Evolutionary conservation across 2,329 filamentous ascomycete genomes (phyloP), one percentile per base, ranked within the genome.

Genomic region (Ilyonectria mors-panacis): DNA sequence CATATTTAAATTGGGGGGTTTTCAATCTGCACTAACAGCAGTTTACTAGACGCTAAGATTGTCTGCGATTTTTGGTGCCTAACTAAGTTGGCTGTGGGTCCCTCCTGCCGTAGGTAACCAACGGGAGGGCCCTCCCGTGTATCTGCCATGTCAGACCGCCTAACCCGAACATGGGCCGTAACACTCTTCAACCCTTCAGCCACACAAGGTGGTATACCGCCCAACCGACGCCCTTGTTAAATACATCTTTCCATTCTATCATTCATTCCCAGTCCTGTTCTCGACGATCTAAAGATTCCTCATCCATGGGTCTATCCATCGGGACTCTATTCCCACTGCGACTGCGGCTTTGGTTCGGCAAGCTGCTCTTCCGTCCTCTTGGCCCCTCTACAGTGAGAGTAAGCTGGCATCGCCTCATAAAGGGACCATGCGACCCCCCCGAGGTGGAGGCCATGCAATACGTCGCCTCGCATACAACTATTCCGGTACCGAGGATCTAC

Each of bases 401-500:
- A 1, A 78, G 77, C 68, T 71, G 68, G 73, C 68, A 76, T 56
- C 73, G 76, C 42, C 35, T 78, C 56, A 75, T 78, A 65, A 78
- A 78, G 61, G 75, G 76, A 63, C 77, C 76, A 70, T 76, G 75
- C 59, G 60, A 69, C 19, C 76, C 74, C 6, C 58, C 73, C 1
- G 76, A 79, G 66, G 64, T 78, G 5, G 76, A 78, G 57, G 77
- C 75, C 13, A 75, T 79, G 73, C 71, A 74, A 56, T 79, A 78
- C 55, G 62, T 79, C 59, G 71, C 75, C 42, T 35, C 51, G 51
- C 66, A 78, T 55, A 78, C 77, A 33, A 59, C 57, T 3, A 69
- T 79, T 35, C 77, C 78, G 8, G 58, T 80, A 1, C 77, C 76
- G 23, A 74, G 57, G 35, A 9, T 80, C 23, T 73, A 75, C 42